phyloP scores from a whole-genome alignment of 2,329 filamentous ascomycete genomes.

The Byssothecium circinans region DNA sequence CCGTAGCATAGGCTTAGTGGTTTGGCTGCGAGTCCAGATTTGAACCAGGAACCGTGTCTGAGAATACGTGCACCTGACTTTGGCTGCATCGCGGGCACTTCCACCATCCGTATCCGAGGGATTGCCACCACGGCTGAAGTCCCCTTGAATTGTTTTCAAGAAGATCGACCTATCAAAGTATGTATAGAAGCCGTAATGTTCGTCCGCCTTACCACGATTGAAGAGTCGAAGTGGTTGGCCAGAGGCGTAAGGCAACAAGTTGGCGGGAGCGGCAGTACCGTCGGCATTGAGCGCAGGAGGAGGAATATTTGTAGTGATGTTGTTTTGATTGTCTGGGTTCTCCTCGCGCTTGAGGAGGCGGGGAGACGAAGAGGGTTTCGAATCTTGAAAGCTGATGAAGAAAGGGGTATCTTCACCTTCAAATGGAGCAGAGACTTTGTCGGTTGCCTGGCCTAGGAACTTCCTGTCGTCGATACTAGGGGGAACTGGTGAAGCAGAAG shows the following conservation, averaged over 20 bases:
- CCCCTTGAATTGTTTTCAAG: slow-evolving; percentile 60
- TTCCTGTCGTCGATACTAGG: slow-evolving; percentile 70
- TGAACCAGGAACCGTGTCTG: slow-evolving; percentile 64
- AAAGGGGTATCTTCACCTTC: slow-evolving; percentile 87
- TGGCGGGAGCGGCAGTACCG: slow-evolving; percentile 71
- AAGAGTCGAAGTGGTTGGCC: slow-evolving; percentile 81
- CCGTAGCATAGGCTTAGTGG: slow-evolving; percentile 39
- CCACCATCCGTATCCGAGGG: slow-evolving; percentile 56
- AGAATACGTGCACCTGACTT: slow-evolving; percentile 59
- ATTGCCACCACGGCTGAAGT: slow-evolving; percentile 45
- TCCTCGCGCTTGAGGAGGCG: slow-evolving; percentile 43
- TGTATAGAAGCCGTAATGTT: slow-evolving; percentile 93
- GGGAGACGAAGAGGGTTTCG: slow-evolving; percentile 23
- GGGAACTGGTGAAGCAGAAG: slow-evolving; percentile 57
- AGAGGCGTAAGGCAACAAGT: slow-evolving; percentile 68
- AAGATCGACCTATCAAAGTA: slow-evolving; percentile 90
- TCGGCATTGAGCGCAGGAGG: slow-evolving; percentile 64
- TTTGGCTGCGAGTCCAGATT: slow-evolving; percentile 60
- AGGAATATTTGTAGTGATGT: slow-evolving; percentile 62
- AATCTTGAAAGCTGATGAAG: slow-evolving; percentile 71
- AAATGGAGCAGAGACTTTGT: slow-evolving; percentile 69
- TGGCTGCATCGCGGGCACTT: slow-evolving; percentile 49
- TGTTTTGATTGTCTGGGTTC: slow-evolving; percentile 28
- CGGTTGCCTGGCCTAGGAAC: slow-evolving; percentile 85
- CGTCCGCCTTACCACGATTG: slow-evolving; percentile 75